Base-by-base conservation (phyloP, 2,329 filamentous ascomycete species). In the Cercospora sp. region DNA sequence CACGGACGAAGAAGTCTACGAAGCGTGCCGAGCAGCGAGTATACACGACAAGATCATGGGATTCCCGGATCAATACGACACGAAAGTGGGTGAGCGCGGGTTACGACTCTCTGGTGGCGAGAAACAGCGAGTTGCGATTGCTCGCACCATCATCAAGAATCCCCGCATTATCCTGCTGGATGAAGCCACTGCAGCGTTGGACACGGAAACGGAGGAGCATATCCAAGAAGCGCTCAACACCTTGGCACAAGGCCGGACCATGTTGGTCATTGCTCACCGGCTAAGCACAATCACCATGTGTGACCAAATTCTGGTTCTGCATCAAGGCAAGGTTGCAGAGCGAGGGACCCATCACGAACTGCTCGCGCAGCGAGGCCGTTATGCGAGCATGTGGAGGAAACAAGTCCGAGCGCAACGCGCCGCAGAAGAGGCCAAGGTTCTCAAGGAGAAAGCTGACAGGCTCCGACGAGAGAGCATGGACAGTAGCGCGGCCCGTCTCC, bases 81-180 rank as follows among this genome's bases (percentile, higher is more conserved):
- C 94, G 8, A 94, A 94, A 78, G 94, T 97, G 61, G 94, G 94
- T 71, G 94, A 97, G 79, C 90, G 94, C 68, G 94, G 94, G 33
- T 84, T 97, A 60, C 89, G 93, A 62, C 84, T 97, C 3, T 96
- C 92, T 69, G 94, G 94, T 67, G 94, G 94, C 63, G 94, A 97
- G 80, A 96, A 97, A 79, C 94, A 97, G 79, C 90, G 94, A 62
- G 92, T 97, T 59, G 94, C 94, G 3, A 97, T 97, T 79, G 94
- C 94, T 20, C 90, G 94, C 64, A 97, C 94, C 0, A 95, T 97
- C 71, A 85, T 97, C 72, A 97, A 97, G 80, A 89, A 97, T 73
- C 93, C 94, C 1, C 89, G 90, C 62, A 94, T 97, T 75, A 97
- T 97, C 76, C 90, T 97, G 81, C 84, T 97, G 45, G 94, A 97